Evolutionary conservation across 352 stramenopile genomes (phyloP).

Genomic region (Globisporangium uncinulatum): DNA sequence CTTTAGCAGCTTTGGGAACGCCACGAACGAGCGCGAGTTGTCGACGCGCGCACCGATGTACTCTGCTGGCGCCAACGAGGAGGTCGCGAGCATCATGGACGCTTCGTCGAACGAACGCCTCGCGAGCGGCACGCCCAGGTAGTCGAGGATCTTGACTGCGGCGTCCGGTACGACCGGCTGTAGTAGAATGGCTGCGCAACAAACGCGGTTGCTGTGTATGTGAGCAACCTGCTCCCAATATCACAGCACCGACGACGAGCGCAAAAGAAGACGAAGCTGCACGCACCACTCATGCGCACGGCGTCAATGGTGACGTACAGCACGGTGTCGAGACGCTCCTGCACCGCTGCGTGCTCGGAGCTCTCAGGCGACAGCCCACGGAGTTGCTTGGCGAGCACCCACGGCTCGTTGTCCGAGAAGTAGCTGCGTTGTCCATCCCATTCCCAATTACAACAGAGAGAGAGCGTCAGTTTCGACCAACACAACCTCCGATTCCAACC

Average conservation of each 20-base stretch:
- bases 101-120: conserved; percentile 51
- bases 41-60: conserved; percentile 32
- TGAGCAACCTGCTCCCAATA: not conserved
- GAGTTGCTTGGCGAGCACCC: conserved; percentile 66
- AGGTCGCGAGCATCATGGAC: conserved; percentile 26
- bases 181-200: conserved; percentile 54
- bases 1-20: conserved; percentile 57
- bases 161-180: conserved; percentile 60
- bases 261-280: not conserved
- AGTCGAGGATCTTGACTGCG: conserved; percentile 61
- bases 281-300: conserved; percentile 59
- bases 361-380: conserved; percentile 21
- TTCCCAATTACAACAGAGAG: not conserved
- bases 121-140: conserved; percentile 42
- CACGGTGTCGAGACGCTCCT: conserved; percentile 52
- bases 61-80: conserved; percentile 1
- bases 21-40: conserved; percentile 64
- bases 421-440: conserved; percentile 25
- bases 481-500: not conserved
- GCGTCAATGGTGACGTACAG: conserved; percentile 73
- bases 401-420: conserved; percentile 76
- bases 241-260: not conserved
- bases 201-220: not conserved
- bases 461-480: conserved; percentile 1
- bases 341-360: conserved; percentile 24